Conservation (phyloP, 495 filamentous ascomycete species). For the Chaetomidium leptoderma region DNA sequence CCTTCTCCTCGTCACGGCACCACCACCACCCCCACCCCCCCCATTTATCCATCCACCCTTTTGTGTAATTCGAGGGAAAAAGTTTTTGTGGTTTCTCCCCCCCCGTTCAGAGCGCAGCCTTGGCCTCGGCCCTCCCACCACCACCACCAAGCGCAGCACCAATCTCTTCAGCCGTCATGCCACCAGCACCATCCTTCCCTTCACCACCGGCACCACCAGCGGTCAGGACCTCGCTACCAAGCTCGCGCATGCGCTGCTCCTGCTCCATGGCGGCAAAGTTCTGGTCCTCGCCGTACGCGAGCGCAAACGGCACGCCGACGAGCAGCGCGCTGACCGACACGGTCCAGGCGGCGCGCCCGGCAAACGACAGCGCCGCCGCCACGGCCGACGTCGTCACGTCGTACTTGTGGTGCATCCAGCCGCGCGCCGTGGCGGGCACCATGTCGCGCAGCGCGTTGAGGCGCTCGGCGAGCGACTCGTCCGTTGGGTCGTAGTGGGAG, state of each 20-base stretch:
- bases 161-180: constrained; percentile 12
- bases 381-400: constrained; percentile 51
- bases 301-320: constrained; percentile 85
- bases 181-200: constrained; percentile 4
- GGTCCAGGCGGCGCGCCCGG: constrained; percentile 82
- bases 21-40: neutral
- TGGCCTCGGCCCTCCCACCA: constrained; percentile 7
- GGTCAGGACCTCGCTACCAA: constrained; percentile 51
- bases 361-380: constrained; percentile 58
- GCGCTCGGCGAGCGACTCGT: constrained; percentile 71
- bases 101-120: constrained; percentile 12
- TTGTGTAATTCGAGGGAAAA: neutral
- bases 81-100: too few relatives aligned
- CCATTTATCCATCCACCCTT: too few relatives aligned
- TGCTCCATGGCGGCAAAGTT: constrained; percentile 93
- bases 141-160: constrained; percentile 3
- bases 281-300: constrained; percentile 93
- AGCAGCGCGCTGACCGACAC: constrained; percentile 82
- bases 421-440: constrained; percentile 76
- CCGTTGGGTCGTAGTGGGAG: constrained; percentile 48
- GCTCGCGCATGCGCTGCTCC: constrained; percentile 88
- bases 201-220: constrained; percentile 11
- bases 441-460: constrained; percentile 86
- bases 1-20: too few relatives aligned
- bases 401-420: constrained; percentile 57